Conservation (phyloP, 1,139 yeast genomes). For the Kodamaea alishanica region DNA sequence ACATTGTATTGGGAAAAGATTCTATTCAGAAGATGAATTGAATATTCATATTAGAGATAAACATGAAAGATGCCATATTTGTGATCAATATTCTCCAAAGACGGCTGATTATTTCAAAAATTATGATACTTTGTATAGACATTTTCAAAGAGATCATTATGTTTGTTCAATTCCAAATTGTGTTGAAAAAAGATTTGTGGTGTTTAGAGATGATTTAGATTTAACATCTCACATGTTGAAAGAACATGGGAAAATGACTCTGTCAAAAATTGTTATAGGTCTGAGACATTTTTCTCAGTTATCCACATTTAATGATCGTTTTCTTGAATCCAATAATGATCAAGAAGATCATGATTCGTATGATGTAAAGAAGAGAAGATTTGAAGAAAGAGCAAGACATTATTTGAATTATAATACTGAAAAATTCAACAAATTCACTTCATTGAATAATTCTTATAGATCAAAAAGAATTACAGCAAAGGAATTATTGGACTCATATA, state of each 20-base stretch:
- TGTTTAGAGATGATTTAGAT: conserved; percentile 82
- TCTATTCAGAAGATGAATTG: conserved; percentile 87
- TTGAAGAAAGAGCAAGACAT: conserved; percentile 84
- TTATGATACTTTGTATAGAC: conserved; percentile 69
- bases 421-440: conserved; percentile 47
- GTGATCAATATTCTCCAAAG: conserved; percentile 66
- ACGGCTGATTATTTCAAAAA: conserved; percentile 76
- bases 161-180: conserved; percentile 81
- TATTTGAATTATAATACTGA: conserved; percentile 55
- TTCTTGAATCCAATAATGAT: conserved; percentile 13
- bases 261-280: conserved; percentile 40
- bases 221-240: conserved; percentile 83
- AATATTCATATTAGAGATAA: conserved; percentile 74
- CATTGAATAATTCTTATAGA: conserved; percentile 48
- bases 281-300: conserved; percentile 57
- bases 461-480: conserved; percentile 45
- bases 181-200: conserved; percentile 86
- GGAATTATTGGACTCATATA: conserved; percentile 50
- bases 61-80: conserved; percentile 88
- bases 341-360: conserved; percentile 39
- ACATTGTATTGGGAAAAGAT: conserved; percentile 70
- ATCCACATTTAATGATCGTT: conserved; percentile 48
- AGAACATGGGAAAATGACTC: conserved; percentile 69
- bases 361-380: conserved; percentile 56
- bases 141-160: conserved; percentile 70